phyloP scores from a whole-genome alignment of 2,329 filamentous ascomycete species.

The Tetracladium maxilliforme region DNA sequence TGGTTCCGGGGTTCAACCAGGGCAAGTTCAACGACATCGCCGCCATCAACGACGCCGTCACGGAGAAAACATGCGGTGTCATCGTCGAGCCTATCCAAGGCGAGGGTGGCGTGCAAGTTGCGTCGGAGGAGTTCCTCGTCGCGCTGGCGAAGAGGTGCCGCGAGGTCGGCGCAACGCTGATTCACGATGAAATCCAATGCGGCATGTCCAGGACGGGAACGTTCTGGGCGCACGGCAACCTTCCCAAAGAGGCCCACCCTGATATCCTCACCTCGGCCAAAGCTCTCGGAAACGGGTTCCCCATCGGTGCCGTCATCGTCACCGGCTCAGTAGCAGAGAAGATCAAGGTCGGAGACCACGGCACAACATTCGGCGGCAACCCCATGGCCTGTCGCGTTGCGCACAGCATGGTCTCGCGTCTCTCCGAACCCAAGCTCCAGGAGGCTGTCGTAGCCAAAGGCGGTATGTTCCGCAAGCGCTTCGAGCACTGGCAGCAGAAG shows the following conservation, averaged over 20 bases:
- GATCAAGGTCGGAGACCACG: constrained; percentile 51
- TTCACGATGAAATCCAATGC: constrained; percentile 97
- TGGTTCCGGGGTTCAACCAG: constrained; percentile 86
- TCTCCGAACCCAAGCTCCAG: constrained; percentile 59
- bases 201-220: constrained; percentile 75
- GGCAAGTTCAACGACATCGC: constrained; percentile 73
- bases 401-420: constrained; percentile 68
- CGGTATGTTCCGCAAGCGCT: constrained; percentile 39
- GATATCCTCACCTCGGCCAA: constrained; percentile 92
- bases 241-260: constrained; percentile 71
- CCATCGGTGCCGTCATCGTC: constrained; percentile 69
- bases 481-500: constrained; percentile 37
- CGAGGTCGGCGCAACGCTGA: constrained; percentile 74
- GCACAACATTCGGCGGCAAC: constrained; percentile 64
- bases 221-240: constrained; percentile 74
- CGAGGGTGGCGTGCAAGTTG: constrained; percentile 83
- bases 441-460: constrained; percentile 55
- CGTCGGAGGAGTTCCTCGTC: constrained; percentile 66
- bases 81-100: constrained; percentile 96
- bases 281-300: constrained; percentile 91
- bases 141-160: constrained; percentile 75
- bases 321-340: constrained; percentile 49
- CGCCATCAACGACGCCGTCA: constrained; percentile 60
- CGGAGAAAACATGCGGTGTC: constrained; percentile 77
- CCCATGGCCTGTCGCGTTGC: constrained; percentile 58